These are phyloP conservation scores for Chaetomium tenue DNA, from an alignment of 495 filamentous ascomycete genomes.

Conservation along the genomic window DNA sequence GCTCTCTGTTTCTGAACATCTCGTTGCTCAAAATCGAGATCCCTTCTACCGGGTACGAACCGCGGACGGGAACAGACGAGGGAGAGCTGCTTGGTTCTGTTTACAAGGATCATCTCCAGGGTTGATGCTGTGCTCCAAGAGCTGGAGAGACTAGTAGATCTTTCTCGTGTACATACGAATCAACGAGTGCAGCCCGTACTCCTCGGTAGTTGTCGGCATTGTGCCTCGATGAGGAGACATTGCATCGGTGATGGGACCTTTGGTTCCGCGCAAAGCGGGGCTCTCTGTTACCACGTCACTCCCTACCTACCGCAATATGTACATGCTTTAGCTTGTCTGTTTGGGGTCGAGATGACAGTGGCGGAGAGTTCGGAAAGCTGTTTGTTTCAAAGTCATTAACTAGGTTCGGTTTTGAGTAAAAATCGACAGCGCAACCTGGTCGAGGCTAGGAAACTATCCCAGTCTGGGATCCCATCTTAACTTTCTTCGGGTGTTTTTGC, in stretches of 20 bases:
- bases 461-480: too few relatives aligned
- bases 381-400: too few relatives aligned
- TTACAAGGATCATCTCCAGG: too few relatives aligned
- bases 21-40: not conserved
- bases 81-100: too few relatives aligned
- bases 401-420: too few relatives aligned
- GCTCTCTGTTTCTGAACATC: not conserved
- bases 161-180: not conserved
- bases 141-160: not conserved
- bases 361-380: too few relatives aligned
- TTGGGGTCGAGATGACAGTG: not conserved
- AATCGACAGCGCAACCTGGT: too few relatives aligned
- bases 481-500: too few relatives aligned
- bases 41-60: too few relatives aligned
- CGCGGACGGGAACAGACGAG: constrained; percentile 4
- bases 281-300: not conserved
- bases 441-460: too few relatives aligned
- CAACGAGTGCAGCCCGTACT: not conserved
- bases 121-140: not conserved
- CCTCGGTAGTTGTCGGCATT: not conserved
- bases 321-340: not conserved
- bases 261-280: not conserved
- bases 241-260: not conserved
- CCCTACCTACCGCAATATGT: too few relatives aligned
- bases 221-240: not conserved